Percentiles rank a stretch among this genome's conserved stretches.
Evolutionary conservation across 345 rosid genomes (phyloP).

Genomic region (Cochlearia excelsa): DNA sequence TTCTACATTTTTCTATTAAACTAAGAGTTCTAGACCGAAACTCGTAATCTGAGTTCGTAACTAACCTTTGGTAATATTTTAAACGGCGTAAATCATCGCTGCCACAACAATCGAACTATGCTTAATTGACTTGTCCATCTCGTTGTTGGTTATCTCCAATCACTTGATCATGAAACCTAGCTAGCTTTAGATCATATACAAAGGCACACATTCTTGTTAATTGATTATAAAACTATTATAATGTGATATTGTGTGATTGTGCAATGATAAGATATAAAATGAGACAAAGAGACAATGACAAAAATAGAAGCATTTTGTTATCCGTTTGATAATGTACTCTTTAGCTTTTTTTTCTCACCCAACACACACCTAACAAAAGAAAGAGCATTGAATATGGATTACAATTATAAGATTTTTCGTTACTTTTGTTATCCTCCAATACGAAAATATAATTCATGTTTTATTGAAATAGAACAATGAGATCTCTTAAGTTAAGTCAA

Average conservation of each 20-base stretch:
- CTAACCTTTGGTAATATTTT: too few relatives aligned
- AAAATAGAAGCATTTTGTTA: conserved; percentile 12
- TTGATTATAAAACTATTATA: conserved; percentile 5
- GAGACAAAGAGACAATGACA: conserved; percentile 31
- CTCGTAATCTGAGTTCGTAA: too few relatives aligned
- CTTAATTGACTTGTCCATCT: too few relatives aligned
- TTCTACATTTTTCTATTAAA: too few relatives aligned
- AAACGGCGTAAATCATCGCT: too few relatives aligned
- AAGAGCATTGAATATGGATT: conserved; percentile 27
- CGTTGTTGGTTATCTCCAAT: conserved; percentile 24
- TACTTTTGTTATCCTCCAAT: conserved; percentile 19
- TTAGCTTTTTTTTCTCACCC: conserved; percentile 32
- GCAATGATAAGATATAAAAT: conserved; percentile 29
- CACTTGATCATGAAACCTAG: conserved; percentile 19
- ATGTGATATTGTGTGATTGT: conserved; percentile 21
- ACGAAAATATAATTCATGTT: too few relatives aligned
- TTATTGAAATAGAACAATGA: too few relatives aligned
- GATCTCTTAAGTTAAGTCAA: too few relatives aligned
- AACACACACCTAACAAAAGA: conserved; percentile 28
- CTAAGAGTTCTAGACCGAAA: too few relatives aligned
- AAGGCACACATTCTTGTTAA: conserved; percentile 17
- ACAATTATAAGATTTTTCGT: conserved; percentile 19
- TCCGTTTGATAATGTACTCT: conserved; percentile 21
- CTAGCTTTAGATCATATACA: conserved; percentile 14
- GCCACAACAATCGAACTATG: too few relatives aligned